Conservation (phyloP, 768 basidiomycete genomes). For the Astraeus odoratus region DNA sequence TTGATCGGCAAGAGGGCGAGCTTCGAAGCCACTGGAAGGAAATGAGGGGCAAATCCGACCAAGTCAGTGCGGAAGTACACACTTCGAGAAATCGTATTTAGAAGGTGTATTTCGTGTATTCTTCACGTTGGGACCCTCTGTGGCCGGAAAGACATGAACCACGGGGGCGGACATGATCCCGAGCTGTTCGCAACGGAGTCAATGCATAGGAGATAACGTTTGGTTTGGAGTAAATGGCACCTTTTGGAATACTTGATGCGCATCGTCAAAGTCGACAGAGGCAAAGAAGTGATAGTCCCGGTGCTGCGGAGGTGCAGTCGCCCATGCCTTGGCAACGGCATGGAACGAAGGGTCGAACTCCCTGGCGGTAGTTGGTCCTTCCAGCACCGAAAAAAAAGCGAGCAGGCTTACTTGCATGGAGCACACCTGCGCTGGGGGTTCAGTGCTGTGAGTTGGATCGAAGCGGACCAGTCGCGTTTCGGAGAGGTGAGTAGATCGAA, state of each 20-base stretch:
- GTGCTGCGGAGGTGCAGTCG: constrained; percentile 47
- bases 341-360: constrained; percentile 81
- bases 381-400: neutral
- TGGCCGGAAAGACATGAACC: constrained; percentile 67
- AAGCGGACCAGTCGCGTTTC: constrained; percentile 81
- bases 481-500: constrained; percentile 75
- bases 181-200: constrained; percentile 42
- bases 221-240: constrained; percentile 31
- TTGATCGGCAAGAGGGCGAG: constrained; percentile 68
- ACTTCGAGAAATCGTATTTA: constrained; percentile 78
- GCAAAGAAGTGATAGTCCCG: constrained; percentile 89
- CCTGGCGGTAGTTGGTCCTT: constrained; percentile 36
- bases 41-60: neutral
- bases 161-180: constrained; percentile 80
- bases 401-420: constrained; percentile 79
- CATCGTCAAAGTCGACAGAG: constrained; percentile 80
- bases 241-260: constrained; percentile 70
- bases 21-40: constrained; percentile 67
- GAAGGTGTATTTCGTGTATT: constrained; percentile 38
- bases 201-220: constrained; percentile 3
- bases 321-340: constrained; percentile 83
- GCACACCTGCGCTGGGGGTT: constrained; percentile 72
- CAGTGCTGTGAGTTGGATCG: constrained; percentile 85
- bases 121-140: constrained; percentile 62
- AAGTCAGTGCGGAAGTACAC: constrained; percentile 16